Percentiles rank a stretch among this genome's conserved stretches.
Evolutionary conservation across 2,329 filamentous ascomycete species (phyloP).

Genomic region (Claviceps purpurea): DNA sequence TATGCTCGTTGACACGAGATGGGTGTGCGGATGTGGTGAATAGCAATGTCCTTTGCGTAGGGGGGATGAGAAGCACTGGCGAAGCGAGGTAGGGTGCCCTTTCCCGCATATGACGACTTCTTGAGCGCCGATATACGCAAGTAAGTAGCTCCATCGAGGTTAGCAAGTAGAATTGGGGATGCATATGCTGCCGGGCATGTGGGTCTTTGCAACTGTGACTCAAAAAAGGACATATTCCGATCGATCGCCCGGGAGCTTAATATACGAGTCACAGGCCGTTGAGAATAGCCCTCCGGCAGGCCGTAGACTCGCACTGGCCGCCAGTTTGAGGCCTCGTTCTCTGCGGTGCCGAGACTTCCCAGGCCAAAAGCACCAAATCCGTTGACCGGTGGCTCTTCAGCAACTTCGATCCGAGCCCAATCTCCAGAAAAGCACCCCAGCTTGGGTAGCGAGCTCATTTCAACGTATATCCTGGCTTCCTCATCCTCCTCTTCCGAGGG

Average conservation of each 20-base stretch:
- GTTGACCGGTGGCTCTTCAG: slow-evolving; percentile 58
- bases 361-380: slow-evolving; percentile 55
- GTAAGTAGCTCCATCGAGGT: slow-evolving; percentile 66
- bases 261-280: slow-evolving; percentile 47
- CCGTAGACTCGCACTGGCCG: slow-evolving; percentile 81
- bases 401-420: slow-evolving; percentile 77
- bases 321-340: slow-evolving; percentile 54
- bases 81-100: slow-evolving; percentile 41
- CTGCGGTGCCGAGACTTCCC: slow-evolving; percentile 40
- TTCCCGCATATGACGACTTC: slow-evolving; percentile 33
- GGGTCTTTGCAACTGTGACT: slow-evolving; percentile 51
- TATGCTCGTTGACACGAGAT: slow-evolving; percentile 73
- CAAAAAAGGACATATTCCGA: slow-evolving; percentile 48
- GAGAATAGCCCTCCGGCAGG: slow-evolving; percentile 61
- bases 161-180: slow-evolving; percentile 77
- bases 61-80: slow-evolving; percentile 42
- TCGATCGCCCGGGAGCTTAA: slow-evolving; percentile 39
- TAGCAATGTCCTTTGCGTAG: slow-evolving; percentile 61
- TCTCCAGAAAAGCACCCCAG: slow-evolving; percentile 96
- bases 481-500: slow-evolving; percentile 69
- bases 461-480: slow-evolving; percentile 79
- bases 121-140: slow-evolving; percentile 64
- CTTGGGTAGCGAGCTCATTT: slow-evolving; percentile 71
- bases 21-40: slow-evolving; percentile 81
- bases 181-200: slow-evolving; percentile 53